Conservation (phyloP, 73 alveolate species). For the Uronychia binucleata region DNA sequence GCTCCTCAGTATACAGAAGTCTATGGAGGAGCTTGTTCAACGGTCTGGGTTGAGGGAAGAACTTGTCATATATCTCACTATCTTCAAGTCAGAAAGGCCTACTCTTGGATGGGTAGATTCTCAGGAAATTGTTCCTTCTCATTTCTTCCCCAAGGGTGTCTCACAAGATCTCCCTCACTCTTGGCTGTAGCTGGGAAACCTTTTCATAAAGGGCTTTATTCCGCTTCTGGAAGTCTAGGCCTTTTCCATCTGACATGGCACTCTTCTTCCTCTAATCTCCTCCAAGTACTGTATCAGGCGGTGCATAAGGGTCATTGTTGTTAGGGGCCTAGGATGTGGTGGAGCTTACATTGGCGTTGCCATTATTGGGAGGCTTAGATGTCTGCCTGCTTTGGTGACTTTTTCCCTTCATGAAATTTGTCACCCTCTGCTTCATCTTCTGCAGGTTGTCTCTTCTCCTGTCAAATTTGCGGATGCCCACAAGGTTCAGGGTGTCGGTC, state of each 20-base stretch:
- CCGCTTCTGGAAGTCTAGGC: constrained; percentile 6
- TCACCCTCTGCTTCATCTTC: constrained; percentile 60
- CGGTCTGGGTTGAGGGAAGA: constrained; percentile 20
- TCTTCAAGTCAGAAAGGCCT: not conserved
- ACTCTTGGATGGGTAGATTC: constrained; percentile 47
- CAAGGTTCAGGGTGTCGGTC: constrained; percentile 79
- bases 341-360: not conserved
- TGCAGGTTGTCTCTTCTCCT: constrained; percentile 65
- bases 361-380: not conserved
- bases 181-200: constrained; percentile 1
- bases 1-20: constrained; percentile 24
- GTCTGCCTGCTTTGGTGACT: not conserved
- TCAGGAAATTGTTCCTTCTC: constrained; percentile 36
- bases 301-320: not conserved
- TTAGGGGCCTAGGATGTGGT: not conserved
- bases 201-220: constrained; percentile 20
- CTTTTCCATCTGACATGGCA: not conserved
- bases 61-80: constrained; percentile 29
- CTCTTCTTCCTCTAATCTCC: not conserved
- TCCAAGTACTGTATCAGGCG: not conserved
- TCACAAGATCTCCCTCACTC: constrained; percentile 3
- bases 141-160: constrained; percentile 38
- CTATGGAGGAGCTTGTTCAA: constrained; percentile 27
- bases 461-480: constrained; percentile 71
- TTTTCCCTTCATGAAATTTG: constrained; percentile 52